Evolutionary conservation across 2,329 filamentous ascomycete genomes (phyloP), one percentile per base, ranked within the genome.

Genomic region (Rasamsonia emersonii): DNA sequence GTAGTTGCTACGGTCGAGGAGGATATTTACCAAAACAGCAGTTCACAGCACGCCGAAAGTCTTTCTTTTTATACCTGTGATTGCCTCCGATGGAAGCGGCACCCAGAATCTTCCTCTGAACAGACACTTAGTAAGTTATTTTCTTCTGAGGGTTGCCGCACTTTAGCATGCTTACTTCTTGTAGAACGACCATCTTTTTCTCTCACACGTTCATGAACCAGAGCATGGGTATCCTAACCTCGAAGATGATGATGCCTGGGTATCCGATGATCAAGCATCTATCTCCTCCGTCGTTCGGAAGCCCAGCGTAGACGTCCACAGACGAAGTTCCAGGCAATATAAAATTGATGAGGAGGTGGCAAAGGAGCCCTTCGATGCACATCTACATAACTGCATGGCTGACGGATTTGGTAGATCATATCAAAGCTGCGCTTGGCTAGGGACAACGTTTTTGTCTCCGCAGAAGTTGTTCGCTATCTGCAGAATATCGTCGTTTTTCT

Each of bases 401-500:
- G 9, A 24, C 15, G 18, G 13, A 21, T 23, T 15, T 24, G 9
- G 11, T 27, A 61, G 59, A 29, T 45, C 13, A 71, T 93, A 20
- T 65, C 70, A 9, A 60, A 64, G 4, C 64, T 93, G 2, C 68
- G 74, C 3, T 61, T 67, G n/a, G 65, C 75, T 3, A 71, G 73
- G 33, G 62, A 70, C 2, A 51, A 68, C 3, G 75, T 82, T 9
- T 71, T 68, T 24, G 65, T 86, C 16, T 82, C 78, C 36, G 72
- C 88, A 13, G 86, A 95, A 43, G 74, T 95, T 2, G 68, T 75
- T 36, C 77, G 84, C 25, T 96, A 96, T 56, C 72, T 89, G 37
- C 80, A 89, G 67, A 89, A 96, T 58, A 75, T 96, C 21, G 66
- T 89, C 30, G 75, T 86, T 3, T 95, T 93, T 53, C 70, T 96